Evolutionary conservation across 2,329 filamentous ascomycete genomes (phyloP).

Genomic region (Paracoccidioides brasiliensis): DNA sequence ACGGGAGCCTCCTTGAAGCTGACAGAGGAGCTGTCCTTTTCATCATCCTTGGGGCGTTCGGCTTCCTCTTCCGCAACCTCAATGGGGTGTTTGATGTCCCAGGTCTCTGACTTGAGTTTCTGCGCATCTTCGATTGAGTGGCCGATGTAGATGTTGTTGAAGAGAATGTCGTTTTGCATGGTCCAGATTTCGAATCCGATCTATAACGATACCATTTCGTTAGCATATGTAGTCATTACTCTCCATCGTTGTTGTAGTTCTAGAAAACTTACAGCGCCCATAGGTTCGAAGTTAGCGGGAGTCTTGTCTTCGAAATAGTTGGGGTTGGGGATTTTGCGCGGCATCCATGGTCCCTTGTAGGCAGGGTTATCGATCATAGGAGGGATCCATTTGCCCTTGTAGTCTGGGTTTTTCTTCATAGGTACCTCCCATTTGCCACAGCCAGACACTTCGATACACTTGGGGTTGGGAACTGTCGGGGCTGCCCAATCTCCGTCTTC

Average conservation of each 20-base stretch:
- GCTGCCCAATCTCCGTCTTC: constrained; percentile 97
- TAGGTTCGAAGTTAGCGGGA: constrained; percentile 92
- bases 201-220: constrained; percentile 30
- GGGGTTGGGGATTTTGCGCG: constrained; percentile 94
- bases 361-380: constrained; percentile 91
- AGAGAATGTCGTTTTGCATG: constrained; percentile 97
- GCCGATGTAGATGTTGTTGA: constrained; percentile 99
- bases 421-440: constrained; percentile 89
- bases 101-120: constrained; percentile 79
- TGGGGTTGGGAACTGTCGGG: constrained; percentile 85
- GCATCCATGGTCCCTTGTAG: constrained; percentile 94
- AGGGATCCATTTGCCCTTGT: constrained; percentile 98
- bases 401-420: constrained; percentile 84
- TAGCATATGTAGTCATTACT: constrained; percentile 7
- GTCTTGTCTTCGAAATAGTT: constrained; percentile 95
- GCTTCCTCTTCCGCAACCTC: constrained; percentile 72
- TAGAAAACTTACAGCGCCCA: constrained; percentile 67
- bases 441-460: constrained; percentile 84
- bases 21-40: constrained; percentile 48
- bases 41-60: constrained; percentile 59
- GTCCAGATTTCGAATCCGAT: constrained; percentile 99
- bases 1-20: constrained; percentile 87
- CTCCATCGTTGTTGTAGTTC: background rate
- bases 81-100: constrained; percentile 70
- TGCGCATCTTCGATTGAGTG: constrained; percentile 89